Percentiles rank a stretch among this genome's conserved stretches.
These are phyloP conservation scores for Scopulariopsis brevicaulis DNA, from an alignment of 2,329 filamentous ascomycete genomes.

Conservation along the genomic window DNA sequence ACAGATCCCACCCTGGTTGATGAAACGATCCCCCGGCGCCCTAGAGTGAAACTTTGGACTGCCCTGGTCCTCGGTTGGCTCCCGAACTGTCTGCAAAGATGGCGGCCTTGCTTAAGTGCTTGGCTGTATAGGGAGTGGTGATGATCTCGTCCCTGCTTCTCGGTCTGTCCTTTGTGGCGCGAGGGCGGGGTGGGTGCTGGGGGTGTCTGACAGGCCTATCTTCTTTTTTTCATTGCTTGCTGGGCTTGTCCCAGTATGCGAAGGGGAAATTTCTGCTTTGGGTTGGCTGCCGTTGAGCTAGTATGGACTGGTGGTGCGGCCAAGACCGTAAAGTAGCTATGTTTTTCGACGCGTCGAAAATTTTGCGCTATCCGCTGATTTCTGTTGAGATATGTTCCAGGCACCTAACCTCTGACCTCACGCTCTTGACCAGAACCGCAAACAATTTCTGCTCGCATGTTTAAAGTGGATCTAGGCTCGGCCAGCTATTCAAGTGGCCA, in stretches of 20 bases:
- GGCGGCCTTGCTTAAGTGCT: slow-evolving; percentile 36
- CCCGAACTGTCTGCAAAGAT: slow-evolving; percentile 50
- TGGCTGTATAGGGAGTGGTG: slow-evolving; percentile 75
- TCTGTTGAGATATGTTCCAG: no score
- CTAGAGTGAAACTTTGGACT: slow-evolving; percentile 66
- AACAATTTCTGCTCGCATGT: no score
- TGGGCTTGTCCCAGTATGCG: slow-evolving; percentile 31
- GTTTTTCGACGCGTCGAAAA: no score
- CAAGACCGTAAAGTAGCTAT: no score
- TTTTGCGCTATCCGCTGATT: no score
- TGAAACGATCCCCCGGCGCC: slow-evolving; percentile 80
- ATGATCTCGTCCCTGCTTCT: slow-evolving; percentile 80
- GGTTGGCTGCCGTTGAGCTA: no score
- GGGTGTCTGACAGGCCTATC: slow-evolving; percentile 72
- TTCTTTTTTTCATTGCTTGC: slow-evolving; percentile 31
- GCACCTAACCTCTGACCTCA: no score
- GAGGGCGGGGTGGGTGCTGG: slow-evolving; percentile 68
- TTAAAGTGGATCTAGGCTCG: no score
- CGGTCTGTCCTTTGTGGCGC: slow-evolving; percentile 62
- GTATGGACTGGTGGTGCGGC: no score
- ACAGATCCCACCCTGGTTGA: slow-evolving; percentile 94
- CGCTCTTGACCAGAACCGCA: no score
- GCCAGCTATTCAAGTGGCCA: no score
- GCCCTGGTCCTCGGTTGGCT: slow-evolving; percentile 27
- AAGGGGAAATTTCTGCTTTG: slow-evolving; percentile 30